Conservation (phyloP, 73 alveolate species). For the Uronychia setigera region DNA sequence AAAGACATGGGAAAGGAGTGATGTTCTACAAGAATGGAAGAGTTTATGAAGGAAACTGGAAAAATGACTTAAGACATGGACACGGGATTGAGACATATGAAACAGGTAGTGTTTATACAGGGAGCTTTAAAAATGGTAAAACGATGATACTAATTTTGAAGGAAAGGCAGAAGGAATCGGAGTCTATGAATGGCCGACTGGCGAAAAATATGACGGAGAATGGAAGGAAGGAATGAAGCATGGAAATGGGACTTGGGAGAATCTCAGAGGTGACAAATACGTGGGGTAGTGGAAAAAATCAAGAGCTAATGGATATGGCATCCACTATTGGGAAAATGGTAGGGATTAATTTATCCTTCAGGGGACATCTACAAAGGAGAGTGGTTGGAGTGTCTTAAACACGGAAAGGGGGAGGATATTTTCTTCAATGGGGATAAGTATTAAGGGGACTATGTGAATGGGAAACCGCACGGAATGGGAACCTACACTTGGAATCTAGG, state of each 20-base stretch:
- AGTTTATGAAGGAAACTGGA: constrained; percentile 16
- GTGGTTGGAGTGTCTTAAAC: constrained; percentile 35
- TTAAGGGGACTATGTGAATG: constrained; percentile 36
- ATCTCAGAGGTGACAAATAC: constrained; percentile 89
- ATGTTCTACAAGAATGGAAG: not conserved
- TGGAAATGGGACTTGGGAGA: constrained; percentile 90
- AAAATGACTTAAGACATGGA: constrained; percentile 1
- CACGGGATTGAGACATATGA: not conserved
- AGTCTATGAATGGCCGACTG: constrained; percentile 36
- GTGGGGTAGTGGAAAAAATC: constrained; percentile 93
- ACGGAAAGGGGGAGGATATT: constrained; percentile 44
- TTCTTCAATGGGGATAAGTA: constrained; percentile 37
- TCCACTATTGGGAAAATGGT: constrained; percentile 15
- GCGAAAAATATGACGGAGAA: constrained; percentile 81
- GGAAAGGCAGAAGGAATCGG: constrained; percentile 48
- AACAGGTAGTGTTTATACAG: not conserved
- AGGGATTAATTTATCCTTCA: not conserved
- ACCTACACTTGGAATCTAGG: constrained; percentile 19
- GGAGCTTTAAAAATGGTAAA: not conserved
- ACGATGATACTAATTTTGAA: not conserved
- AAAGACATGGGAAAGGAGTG: constrained; percentile 10
- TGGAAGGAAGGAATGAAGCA: constrained; percentile 87
- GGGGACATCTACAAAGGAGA: constrained; percentile 31
- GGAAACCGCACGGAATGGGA: constrained; percentile 49
- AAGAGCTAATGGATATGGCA: constrained; percentile 93